Base-by-base conservation (phyloP, 2,329 filamentous ascomycete species). In the Triangularia verruculosa region DNA sequence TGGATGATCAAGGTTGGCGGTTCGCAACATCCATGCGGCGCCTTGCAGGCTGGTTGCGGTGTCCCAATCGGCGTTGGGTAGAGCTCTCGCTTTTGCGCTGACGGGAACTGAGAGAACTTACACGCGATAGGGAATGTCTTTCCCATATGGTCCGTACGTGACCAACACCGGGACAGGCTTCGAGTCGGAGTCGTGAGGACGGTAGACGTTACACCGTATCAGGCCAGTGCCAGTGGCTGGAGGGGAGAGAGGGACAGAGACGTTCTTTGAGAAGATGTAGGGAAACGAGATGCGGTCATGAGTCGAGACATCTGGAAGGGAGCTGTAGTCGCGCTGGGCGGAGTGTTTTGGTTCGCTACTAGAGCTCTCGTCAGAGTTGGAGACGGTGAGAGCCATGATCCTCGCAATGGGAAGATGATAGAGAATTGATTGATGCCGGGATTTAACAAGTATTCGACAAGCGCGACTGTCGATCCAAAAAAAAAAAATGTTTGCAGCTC, bases 71-170 rank as follows among this genome's bases (percentile, higher is more conserved):
- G n/a, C n/a, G n/a, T n/a, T n/a, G n/a, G n/a, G n/a, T n/a, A n/a
- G n/a, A n/a, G n/a, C n/a, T n/a, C n/a, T n/a, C n/a, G n/a, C n/a
- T n/a, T n/a, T n/a, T n/a, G n/a, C n/a, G n/a, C n/a, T n/a, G n/a
- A n/a, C n/a, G n/a, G n/a, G n/a, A n/a, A 24, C 30, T 15, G 9
- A 24, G 4, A 6, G 12, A 13, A 47, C 61, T 61, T 30, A 66
- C 66, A 62, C 61, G n/a, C 65, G 61, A 72, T 91, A 91, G 20
- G 80, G 83, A 34, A 90, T 89, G 68, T 91, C 88, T 69, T 92
- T 91, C 54, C 89, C 89, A 67, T 91, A 91, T 0, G 89, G 89
- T 0, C 89, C 89, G 67, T 91, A 91, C 0, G 88, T 91, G 1
- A 89, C 84, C 8, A 91, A 73, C 0, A 89, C 88, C 0, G 89